Evolutionary conservation across 306 rosid species (phyloP).

Genomic region (Vigna unguiculata): DNA sequence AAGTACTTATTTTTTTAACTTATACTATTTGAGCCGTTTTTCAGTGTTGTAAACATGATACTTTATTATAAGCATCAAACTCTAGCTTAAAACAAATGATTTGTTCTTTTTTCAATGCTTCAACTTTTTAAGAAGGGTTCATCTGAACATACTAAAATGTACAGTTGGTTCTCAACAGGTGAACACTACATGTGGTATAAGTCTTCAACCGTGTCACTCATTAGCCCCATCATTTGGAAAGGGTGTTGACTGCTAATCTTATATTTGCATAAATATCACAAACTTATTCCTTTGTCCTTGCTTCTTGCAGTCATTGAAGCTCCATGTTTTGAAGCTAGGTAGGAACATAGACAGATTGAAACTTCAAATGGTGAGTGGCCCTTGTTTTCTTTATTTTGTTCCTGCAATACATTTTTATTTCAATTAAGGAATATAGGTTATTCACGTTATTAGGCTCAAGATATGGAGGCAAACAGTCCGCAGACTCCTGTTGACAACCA

Average conservation of each 20-base stretch:
- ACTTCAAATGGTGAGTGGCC: conserved; percentile 69
- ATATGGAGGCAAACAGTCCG: conserved; percentile 52
- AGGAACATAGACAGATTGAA: conserved; percentile 73
- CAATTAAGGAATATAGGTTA: conserved; percentile 30
- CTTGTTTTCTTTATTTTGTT: conserved; percentile 28
- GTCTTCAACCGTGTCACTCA: conserved; percentile 8
- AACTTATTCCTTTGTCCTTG: conserved; percentile 41
- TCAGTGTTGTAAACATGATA: background rate
- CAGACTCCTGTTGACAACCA: conserved; percentile 42
- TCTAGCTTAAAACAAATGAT: background rate
- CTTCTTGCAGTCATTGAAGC: conserved; percentile 87
- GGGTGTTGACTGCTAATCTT: conserved; percentile 23
- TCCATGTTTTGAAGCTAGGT: conserved; percentile 83
- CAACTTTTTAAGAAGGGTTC: background rate
- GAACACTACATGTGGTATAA: conserved; percentile 35
- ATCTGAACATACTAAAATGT: conserved; percentile 1
- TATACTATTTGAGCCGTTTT: conserved; percentile 19
- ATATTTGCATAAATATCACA: conserved; percentile 33
- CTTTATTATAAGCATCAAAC: conserved; percentile 15
- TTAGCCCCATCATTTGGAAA: conserved; percentile 2
- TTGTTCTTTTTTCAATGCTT: conserved; percentile 4
- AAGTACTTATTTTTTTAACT: background rate
- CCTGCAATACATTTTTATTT: conserved; percentile 36
- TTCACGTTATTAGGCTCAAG: conserved; percentile 61
- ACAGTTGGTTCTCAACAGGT: conserved; percentile 31